Percentiles rank a stretch among this genome's conserved stretches.
phyloP scores from a whole-genome alignment of 305 asterid species.

The Fraxinus sp. region DNA sequence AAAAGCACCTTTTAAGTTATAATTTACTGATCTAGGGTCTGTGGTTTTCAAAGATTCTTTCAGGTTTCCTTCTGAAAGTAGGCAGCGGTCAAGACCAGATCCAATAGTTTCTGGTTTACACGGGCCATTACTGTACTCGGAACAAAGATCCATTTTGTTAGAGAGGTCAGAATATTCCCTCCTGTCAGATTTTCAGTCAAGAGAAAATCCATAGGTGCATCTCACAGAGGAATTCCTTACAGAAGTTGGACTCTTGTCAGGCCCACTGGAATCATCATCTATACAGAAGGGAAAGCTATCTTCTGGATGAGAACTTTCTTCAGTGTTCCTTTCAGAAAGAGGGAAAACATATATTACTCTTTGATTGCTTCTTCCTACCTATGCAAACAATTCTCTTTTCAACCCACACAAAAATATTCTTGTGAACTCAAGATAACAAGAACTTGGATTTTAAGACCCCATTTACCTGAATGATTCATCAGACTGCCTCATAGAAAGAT shows the following conservation, averaged over 20 bases:
- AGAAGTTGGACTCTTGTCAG: constrained; percentile 57
- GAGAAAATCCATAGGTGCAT: constrained; percentile 61
- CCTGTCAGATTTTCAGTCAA: constrained; percentile 48
- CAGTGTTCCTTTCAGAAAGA: constrained; percentile 46
- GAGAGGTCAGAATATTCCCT: constrained; percentile 39
- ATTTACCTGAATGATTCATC: constrained; percentile 55
- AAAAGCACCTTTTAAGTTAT: constrained; percentile 45
- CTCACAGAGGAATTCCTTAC: constrained; percentile 43
- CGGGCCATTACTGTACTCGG: constrained; percentile 29
- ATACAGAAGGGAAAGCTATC: constrained; percentile 68
- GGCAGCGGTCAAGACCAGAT: constrained; percentile 37
- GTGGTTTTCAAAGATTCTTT: constrained; percentile 49
- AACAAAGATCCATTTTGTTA: constrained; percentile 32
- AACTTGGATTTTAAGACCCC: constrained; percentile 21
- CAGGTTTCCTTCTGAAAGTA: constrained; percentile 45
- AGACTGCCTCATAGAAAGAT: constrained; percentile 58
- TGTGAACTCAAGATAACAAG: constrained; percentile 20
- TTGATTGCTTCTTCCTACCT: constrained; percentile 45
- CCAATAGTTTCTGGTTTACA: constrained; percentile 37
- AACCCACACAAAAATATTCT: constrained; percentile 10
- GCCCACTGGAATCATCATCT: constrained; percentile 58
- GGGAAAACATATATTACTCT: constrained; percentile 44
- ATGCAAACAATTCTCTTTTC: constrained; percentile 11
- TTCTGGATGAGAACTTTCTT: constrained; percentile 56
- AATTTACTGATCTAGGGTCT: constrained; percentile 39